A percentile compares a stretch with the other conserved stretches of the same genome.
Conservation (phyloP, 345 rosid genomes). For the Salix arbutifolia region DNA sequence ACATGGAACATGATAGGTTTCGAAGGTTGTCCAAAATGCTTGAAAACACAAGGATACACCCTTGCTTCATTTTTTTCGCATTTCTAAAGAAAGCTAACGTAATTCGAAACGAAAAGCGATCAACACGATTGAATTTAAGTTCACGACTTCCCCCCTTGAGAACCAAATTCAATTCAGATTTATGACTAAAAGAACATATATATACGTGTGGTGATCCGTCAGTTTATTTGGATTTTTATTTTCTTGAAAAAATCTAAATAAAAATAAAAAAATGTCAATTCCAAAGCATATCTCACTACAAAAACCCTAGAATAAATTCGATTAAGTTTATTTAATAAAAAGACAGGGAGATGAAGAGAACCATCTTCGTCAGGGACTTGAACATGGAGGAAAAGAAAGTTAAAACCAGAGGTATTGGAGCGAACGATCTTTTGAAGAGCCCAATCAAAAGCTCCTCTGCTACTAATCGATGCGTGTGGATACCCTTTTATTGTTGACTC, state of each 20-base stretch:
- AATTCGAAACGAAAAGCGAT: too few species aligned
- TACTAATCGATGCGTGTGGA: constrained; percentile 89
- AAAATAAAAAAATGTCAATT: too few species aligned
- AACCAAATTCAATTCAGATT: too few species aligned
- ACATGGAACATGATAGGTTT: background rate
- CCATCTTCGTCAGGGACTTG: constrained; percentile 98
- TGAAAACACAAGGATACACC: background rate
- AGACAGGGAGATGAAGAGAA: constrained; percentile 23
- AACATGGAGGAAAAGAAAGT: constrained; percentile 86
- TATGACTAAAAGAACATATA: too few species aligned
- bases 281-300: too few species aligned
- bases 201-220: too few species aligned
- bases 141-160: too few species aligned
- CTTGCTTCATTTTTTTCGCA: background rate
- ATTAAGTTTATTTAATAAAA: background rate
- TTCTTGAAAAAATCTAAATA: too few species aligned
- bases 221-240: too few species aligned
- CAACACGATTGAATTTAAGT: too few species aligned
- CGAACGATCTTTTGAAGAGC: constrained; percentile 78
- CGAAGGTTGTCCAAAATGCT: too few species aligned
- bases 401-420: constrained; percentile 68
- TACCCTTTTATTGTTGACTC: constrained; percentile 88
- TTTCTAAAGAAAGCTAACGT: background rate
- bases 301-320: too few species aligned
- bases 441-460: constrained; percentile 94